Evolutionary conservation across 345 rosid genomes (phyloP).

Genomic region (Bruguiera sexangula): DNA sequence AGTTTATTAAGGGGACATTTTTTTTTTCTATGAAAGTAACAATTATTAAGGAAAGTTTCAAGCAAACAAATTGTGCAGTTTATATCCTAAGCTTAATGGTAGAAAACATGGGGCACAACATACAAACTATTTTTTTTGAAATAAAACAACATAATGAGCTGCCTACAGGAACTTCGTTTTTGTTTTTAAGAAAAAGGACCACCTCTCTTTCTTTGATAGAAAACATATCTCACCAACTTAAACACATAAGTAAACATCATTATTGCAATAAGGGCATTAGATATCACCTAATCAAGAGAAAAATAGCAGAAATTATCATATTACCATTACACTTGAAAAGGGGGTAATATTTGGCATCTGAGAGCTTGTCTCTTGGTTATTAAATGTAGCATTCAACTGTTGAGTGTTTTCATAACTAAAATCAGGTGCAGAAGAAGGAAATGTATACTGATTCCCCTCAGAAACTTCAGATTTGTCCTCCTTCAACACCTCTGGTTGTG

Average conservation of each 20-base stretch:
- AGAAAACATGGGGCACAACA: too few relatives aligned
- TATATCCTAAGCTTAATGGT: neutral
- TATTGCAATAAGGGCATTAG: neutral
- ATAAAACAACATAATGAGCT: neutral
- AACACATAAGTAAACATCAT: neutral
- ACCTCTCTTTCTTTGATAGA: neutral
- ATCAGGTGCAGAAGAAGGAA: constrained; percentile 60
- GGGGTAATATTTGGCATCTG: constrained; percentile 63
- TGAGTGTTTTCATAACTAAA: constrained; percentile 63
- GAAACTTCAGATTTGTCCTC: constrained; percentile 56
- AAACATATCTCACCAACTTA: neutral
- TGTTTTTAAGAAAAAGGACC: neutral
- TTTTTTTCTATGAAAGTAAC: neutral
- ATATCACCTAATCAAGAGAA: neutral
- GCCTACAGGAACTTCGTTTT: neutral
- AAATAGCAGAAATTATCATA: constrained; percentile 2
- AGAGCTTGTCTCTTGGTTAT: constrained; percentile 54
- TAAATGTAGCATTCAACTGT: constrained; percentile 55
- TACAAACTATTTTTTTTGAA: too few relatives aligned
- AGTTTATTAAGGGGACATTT: neutral
- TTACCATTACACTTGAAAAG: constrained; percentile 83
- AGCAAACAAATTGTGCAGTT: constrained; percentile 2
- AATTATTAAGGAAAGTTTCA: constrained; percentile 1
- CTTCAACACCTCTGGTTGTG: constrained; percentile 59
- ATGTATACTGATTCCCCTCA: constrained; percentile 65